These are phyloP conservation scores for Inga laurina DNA, from an alignment of 306 rosid genomes.

Conservation along the genomic window DNA sequence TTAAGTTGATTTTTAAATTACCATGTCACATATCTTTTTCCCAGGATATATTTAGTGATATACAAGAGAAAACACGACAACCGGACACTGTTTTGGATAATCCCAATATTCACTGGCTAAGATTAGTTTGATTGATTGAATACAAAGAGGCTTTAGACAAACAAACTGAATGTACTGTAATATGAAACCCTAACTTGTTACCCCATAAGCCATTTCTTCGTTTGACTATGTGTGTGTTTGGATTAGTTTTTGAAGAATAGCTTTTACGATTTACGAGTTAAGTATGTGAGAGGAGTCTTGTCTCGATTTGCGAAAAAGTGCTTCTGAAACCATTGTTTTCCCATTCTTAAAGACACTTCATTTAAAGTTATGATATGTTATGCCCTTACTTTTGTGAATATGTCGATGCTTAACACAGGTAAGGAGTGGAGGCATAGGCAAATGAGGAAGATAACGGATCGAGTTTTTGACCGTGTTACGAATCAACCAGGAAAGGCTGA, in stretches of 20 bases:
- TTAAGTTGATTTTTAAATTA: not conserved
- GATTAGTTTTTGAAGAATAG: no score
- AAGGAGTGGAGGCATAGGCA: conserved; percentile 63
- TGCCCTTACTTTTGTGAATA: not conserved
- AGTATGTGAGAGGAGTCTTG: no score
- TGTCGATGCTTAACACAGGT: conserved; percentile 43
- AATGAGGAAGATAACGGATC: conserved; percentile 64
- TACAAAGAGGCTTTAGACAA: not conserved
- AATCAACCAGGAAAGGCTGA: conserved; percentile 36
- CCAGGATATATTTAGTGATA: not conserved
- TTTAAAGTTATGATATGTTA: not conserved
- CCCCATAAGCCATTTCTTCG: not conserved
- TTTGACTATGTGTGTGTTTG: no score
- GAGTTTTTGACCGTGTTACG: conserved; percentile 47
- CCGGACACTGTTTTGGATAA: not conserved
- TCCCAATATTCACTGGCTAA: conserved; percentile 1
- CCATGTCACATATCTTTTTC: conserved; percentile 1
- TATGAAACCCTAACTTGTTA: conserved; percentile 2
- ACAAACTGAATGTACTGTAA: not conserved
- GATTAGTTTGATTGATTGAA: not conserved
- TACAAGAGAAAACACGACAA: not conserved
- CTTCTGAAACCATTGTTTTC: no score
- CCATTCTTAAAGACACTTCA: not conserved
- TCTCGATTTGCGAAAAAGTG: no score
- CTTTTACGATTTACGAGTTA: no score